Conservation (phyloP, 371 early-diverging fungal genomes). For the Rhizopus sp. region DNA sequence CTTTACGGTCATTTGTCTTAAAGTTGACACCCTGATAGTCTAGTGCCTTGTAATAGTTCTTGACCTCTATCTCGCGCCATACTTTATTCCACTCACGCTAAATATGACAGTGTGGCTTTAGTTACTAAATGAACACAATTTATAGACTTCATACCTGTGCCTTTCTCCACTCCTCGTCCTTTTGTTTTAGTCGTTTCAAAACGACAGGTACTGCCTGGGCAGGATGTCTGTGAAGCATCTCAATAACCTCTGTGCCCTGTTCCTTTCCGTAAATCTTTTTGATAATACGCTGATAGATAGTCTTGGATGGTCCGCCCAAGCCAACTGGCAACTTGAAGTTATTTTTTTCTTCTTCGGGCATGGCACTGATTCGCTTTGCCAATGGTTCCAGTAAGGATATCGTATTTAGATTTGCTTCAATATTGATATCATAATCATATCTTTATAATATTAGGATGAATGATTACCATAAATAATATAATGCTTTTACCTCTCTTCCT, state of each 20-base stretch:
- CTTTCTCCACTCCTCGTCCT: slow-evolving; percentile 94
- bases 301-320: slow-evolving; percentile 82
- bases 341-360: slow-evolving; percentile 78
- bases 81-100: slow-evolving; percentile 88
- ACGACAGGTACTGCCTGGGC: slow-evolving; percentile 93
- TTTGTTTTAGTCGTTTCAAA: slow-evolving; percentile 91
- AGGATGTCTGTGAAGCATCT: slow-evolving; percentile 90
- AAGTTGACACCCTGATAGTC: slow-evolving; percentile 93
- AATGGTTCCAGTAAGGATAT: slow-evolving; percentile 92
- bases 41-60: slow-evolving; percentile 96
- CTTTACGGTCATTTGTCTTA: slow-evolving; percentile 84
- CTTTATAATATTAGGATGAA: slow-evolving; percentile 21
- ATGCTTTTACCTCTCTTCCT: slow-evolving; percentile 83
- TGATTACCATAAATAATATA: neutral
- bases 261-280: slow-evolving; percentile 89
- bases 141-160: slow-evolving; percentile 10
- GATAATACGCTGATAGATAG: slow-evolving; percentile 83
- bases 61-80: slow-evolving; percentile 93
- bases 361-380: slow-evolving; percentile 61
- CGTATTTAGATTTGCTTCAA: slow-evolving; percentile 90
- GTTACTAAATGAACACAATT: neutral
- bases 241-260: slow-evolving; percentile 86
- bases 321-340: slow-evolving; percentile 72
- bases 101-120: slow-evolving; percentile 56
- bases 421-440: slow-evolving; percentile 91